Base-by-base conservation (phyloP, 2,329 filamentous ascomycete species). In the Metarhizium guizhouense region DNA sequence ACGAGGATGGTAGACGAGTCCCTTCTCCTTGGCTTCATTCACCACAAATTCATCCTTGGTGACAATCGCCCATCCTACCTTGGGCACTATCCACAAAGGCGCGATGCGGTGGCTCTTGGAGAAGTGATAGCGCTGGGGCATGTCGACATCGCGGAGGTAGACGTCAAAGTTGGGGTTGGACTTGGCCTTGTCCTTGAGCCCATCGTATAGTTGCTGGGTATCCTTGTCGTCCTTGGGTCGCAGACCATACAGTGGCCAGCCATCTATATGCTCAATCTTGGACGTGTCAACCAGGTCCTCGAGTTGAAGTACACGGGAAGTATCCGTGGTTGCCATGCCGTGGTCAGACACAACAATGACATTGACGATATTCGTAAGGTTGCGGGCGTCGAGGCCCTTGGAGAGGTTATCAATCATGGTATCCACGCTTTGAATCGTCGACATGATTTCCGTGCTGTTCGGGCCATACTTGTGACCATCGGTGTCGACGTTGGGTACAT, bases 311-410 rank as follows among this genome's bases (percentile, higher is more conserved):
- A 97, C 76, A 11, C 94, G 82, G 18, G 84, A 78, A 0, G 81
- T 83, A 57, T 92, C 88, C 0, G 94, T 97, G 0, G 91, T 95
- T 1, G 94, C 94, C 94, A 99, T 99, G 52, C 94, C 94, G 68
- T 99, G 94, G 68, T 99, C 94, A 0, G 91, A 96, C 2, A 99
- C 93, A n/a, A 99, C 80, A 38, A 99, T 85, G 7, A 99, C 81
- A 62, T 99, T 99, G 66, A 97, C 90, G 58, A 99, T 88, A 20
- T 86, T 68, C 0, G 91, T 96, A 52, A 99, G 74, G 67, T 97
- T 96, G 51, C 94, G 85, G 50, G 80, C 73, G 58, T 92, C 82
- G 0, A 99, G 76, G 0, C 92, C 92, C 2, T 76, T 70, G 65
- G 97, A 87, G 1, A 99, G 74, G 25, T 80, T 70, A 32, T 84